A percentile compares a stretch with the other conserved stretches of the same genome.
Evolutionary conservation across 208 protist species (phyloP).

Genomic region (Balamuthia mandrillaris): DNA sequence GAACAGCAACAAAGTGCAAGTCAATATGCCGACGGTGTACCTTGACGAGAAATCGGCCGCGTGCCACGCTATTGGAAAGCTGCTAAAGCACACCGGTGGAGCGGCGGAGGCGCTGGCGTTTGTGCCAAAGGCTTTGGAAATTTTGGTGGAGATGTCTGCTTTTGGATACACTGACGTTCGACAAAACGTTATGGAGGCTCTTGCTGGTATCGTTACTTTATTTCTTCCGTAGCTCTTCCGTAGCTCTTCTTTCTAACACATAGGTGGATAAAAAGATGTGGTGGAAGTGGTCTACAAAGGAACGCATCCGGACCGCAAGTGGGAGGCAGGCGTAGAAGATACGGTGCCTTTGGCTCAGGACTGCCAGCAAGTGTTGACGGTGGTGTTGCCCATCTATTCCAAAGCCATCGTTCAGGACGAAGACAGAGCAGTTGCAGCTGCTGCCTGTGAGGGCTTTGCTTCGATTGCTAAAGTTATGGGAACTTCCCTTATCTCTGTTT

Average conservation of each 20-base stretch:
- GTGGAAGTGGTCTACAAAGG: too few relatives aligned
- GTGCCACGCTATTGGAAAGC: neutral
- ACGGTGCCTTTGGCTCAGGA: too few relatives aligned
- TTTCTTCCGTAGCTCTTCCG: neutral
- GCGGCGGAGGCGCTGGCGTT: neutral
- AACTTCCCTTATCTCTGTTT: neutral
- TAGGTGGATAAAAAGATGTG: too few relatives aligned
- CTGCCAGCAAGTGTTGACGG: too few relatives aligned
- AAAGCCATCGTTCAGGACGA: too few relatives aligned
- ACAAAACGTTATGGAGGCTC: neutral
- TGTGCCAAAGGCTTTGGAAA: slow-evolving; percentile 3
- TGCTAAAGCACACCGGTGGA: neutral
- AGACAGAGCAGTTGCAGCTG: neutral
- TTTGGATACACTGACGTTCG: slow-evolving; percentile 10
- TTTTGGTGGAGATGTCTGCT: neutral
- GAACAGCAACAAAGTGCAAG: neutral
- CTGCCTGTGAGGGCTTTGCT: neutral
- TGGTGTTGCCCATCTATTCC: too few relatives aligned
- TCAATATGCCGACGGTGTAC: slow-evolving; percentile 15
- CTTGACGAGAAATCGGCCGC: slow-evolving; percentile 30
- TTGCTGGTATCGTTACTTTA: neutral
- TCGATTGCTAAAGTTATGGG: slow-evolving; percentile 2
- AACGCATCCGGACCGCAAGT: too few relatives aligned
- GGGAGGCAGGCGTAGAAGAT: too few relatives aligned
- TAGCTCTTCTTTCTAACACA: neutral